Percentiles rank a stretch among this genome's conserved stretches.
Conservation (phyloP, 2,329 filamentous ascomycete genomes). For the Exophiala oligosperma region DNA sequence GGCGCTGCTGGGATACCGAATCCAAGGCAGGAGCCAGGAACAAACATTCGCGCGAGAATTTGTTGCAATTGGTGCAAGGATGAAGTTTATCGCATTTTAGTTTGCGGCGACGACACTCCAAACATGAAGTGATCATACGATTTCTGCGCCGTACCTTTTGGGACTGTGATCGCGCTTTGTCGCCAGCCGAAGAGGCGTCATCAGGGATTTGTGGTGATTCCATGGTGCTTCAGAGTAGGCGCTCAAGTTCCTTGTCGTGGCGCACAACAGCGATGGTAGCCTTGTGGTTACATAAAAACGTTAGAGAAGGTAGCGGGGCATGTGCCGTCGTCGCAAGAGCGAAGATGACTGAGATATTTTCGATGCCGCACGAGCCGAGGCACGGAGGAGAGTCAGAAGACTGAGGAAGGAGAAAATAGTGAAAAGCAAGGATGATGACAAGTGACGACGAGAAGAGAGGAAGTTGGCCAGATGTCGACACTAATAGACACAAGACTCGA, state of each 20-base stretch:
- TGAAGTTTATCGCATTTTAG: conserved; percentile 74
- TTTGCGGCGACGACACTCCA: conserved; percentile 73
- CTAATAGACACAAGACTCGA: no score
- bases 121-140: conserved; percentile 67
- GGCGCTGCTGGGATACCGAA: conserved; percentile 65
- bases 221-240: conserved; percentile 7
- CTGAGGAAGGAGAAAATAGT: no score
- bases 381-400: no score
- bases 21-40: conserved; percentile 70
- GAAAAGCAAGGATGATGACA: no score
- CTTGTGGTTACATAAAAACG: not conserved
- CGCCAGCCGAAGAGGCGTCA: conserved; percentile 1
- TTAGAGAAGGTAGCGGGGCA: not conserved
- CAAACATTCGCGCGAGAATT: conserved; percentile 56
- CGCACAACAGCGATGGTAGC: not conserved
- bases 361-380: no score
- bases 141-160: conserved; percentile 56
- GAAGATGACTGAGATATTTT: no score
- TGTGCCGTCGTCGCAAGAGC: not conserved
- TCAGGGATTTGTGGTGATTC: conserved; percentile 1
- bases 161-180: conserved; percentile 13
- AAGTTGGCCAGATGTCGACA: no score
- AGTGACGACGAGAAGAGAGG: no score
- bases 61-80: conserved; percentile 65
- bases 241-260: not conserved